Evolutionary conservation across 176 grass and related monocot genomes (phyloP), one percentile per base, ranked within the genome.

Genomic region (Eleusine indica): DNA sequence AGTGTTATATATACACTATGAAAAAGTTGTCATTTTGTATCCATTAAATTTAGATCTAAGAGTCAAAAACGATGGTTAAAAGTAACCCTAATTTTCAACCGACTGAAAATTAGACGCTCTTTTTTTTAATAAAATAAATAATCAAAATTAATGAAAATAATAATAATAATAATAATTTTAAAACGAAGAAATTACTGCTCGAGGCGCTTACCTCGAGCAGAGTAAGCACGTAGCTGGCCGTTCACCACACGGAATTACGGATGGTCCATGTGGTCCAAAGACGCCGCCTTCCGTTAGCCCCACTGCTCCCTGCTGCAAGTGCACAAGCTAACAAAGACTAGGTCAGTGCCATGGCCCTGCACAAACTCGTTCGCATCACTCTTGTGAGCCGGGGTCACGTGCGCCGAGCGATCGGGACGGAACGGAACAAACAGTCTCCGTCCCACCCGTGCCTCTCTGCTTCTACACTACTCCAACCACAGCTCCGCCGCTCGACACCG

Each of bases 341-440:
- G 66, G 67, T 40, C 52, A 66, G 37, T 67, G 30, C 76, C 40
- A 44, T 29, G 52, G 19, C 65, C 41, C 29, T 39, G 22, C 71
- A 47, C 35, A 28, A 60, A 28, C 58, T 61, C 37, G 18, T 4
- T 47, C 40, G 76, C 7, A 16, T 41, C n/a, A 3, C 7, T 77
- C 39, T 14, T 17, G 56, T 57, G 15, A 25, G 19, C 21, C 29
- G 62, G 60, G 8, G 4, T 18, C 44, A 28, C 42, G 21, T 28
- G 74, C 54, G 56, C 38, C 39, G 39, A 77, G 56, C 38, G 56
- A 19, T 12, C 41, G 35, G 5, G 32, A 22, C 9, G 7, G 18
- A 69, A 25, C 13, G 44, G 22, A 38, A 54, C 86, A 42, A 58
- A 73, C 68, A 12, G 60, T 88, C 74, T 47, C 86, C 9, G 29